phyloP scores from a whole-genome alignment of 2,329 filamentous ascomycete species.

The Phoma sp. region DNA sequence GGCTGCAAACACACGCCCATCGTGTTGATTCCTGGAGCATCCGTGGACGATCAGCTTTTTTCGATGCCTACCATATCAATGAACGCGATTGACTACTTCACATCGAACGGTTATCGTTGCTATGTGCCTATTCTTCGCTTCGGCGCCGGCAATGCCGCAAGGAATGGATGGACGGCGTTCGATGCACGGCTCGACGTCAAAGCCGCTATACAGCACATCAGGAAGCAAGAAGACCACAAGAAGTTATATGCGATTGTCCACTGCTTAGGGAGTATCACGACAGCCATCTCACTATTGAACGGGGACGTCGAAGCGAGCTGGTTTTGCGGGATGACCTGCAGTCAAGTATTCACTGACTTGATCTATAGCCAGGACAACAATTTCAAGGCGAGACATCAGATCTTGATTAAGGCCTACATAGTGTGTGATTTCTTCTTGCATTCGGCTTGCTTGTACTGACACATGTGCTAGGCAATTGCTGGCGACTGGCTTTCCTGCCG shows the following conservation, averaged over 20 bases:
- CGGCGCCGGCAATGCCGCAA: constrained; percentile 55
- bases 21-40: no score
- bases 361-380: constrained; percentile 64
- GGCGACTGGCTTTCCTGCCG: constrained; percentile 22
- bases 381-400: constrained; percentile 53
- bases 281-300: constrained; percentile 65
- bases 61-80: no score
- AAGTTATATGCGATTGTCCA: constrained; percentile 66
- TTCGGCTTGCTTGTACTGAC: not conserved
- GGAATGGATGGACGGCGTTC: constrained; percentile 64
- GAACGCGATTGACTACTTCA: constrained; percentile 56
- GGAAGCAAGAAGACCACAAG: constrained; percentile 38
- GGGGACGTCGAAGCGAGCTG: constrained; percentile 64
- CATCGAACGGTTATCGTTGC: constrained; percentile 64
- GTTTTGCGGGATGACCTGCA: constrained; percentile 65
- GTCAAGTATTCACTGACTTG: constrained; percentile 70
- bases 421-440: not conserved
- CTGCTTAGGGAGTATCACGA: constrained; percentile 69
- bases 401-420: constrained; percentile 14
- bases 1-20: no score
- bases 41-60: no score
- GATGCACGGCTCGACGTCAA: constrained; percentile 65
- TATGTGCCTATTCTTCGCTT: constrained; percentile 66
- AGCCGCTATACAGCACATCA: constrained; percentile 62
- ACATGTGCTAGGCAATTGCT: not conserved